These are phyloP conservation scores for Didymella pomorum DNA, from an alignment of 2,329 filamentous ascomycete species.

Conservation along the genomic window DNA sequence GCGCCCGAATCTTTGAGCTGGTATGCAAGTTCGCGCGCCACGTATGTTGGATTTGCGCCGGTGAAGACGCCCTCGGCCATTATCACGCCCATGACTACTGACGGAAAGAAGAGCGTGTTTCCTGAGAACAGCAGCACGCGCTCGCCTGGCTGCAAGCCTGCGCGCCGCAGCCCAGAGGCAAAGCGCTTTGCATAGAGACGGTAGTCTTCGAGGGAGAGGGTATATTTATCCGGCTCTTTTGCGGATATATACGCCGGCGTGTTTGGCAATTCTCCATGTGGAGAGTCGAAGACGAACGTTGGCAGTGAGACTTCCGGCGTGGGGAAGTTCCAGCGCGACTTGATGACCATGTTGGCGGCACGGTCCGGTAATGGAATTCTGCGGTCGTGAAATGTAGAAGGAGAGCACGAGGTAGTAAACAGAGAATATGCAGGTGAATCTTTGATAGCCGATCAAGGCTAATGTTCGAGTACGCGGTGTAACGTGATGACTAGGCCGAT, in stretches of 20 bases:
- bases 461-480: background rate
- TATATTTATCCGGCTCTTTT: slow-evolving; percentile 70
- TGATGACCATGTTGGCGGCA: slow-evolving; percentile 58
- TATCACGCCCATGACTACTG: slow-evolving; percentile 73
- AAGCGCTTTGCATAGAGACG: slow-evolving; percentile 76
- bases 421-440: background rate
- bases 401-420: background rate
- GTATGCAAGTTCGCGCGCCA: slow-evolving; percentile 75
- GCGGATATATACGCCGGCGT: slow-evolving; percentile 68
- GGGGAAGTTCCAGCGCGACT: slow-evolving; percentile 59
- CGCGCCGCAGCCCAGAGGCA: slow-evolving; percentile 70
- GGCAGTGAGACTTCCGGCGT: slow-evolving; percentile 57
- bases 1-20: slow-evolving; percentile 77
- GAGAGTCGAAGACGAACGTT: slow-evolving; percentile 61
- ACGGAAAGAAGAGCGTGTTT: slow-evolving; percentile 77
- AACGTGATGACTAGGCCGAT: slow-evolving; percentile 7
- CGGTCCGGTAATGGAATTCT: background rate
- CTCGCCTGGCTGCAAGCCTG: slow-evolving; percentile 71
- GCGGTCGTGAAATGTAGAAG: background rate
- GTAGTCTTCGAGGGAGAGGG: slow-evolving; percentile 69
- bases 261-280: slow-evolving; percentile 56
- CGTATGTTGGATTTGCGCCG: slow-evolving; percentile 74
- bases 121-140: slow-evolving; percentile 76
- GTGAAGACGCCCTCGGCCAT: slow-evolving; percentile 83
- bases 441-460: slow-evolving; percentile 12